phyloP scores from a whole-genome alignment of 257 asterid genomes.

The Solanum paucissectum region DNA sequence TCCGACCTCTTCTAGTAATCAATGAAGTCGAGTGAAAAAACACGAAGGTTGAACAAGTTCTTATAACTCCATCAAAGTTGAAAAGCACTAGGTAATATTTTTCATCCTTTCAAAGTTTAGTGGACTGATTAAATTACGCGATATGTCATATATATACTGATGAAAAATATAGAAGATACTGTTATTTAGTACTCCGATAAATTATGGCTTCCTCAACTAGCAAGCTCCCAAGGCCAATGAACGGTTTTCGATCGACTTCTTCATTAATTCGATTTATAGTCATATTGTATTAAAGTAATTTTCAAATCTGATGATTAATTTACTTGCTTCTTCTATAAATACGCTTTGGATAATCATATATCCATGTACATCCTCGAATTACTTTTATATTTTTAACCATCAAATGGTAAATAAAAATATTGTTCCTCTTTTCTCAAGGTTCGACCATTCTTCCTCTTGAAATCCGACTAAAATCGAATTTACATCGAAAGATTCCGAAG shows the following conservation, averaged over 20 bases:
- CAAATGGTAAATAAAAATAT: not conserved
- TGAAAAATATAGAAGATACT: not conserved
- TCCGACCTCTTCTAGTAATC: not conserved
- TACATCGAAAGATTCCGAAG: fast-evolving
- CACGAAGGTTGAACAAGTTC: not conserved
- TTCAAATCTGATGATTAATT: not conserved
- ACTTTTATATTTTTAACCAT: not conserved
- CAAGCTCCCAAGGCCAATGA: not conserved
- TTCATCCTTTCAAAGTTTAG: not conserved
- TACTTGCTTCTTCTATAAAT: not conserved
- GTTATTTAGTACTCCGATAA: not conserved
- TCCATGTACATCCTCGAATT: not conserved
- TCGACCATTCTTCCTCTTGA: not conserved
- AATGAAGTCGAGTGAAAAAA: not conserved
- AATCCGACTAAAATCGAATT: not conserved
- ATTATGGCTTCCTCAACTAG: not conserved
- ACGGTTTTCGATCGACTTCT: not conserved
- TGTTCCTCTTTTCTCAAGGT: not conserved
- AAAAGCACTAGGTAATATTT: not conserved
- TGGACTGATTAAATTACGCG: not conserved
- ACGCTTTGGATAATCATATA: not conserved
- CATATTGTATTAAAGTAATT: not conserved
- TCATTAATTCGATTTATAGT: not conserved
- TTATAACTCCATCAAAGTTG: not conserved
- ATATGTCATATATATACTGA: fast-evolving